A percentile compares a stretch with the other conserved stretches of the same genome.
These are phyloP conservation scores for Aotearoamyces nothofagi DNA, from an alignment of 2,329 filamentous ascomycete genomes.

Conservation along the genomic window DNA sequence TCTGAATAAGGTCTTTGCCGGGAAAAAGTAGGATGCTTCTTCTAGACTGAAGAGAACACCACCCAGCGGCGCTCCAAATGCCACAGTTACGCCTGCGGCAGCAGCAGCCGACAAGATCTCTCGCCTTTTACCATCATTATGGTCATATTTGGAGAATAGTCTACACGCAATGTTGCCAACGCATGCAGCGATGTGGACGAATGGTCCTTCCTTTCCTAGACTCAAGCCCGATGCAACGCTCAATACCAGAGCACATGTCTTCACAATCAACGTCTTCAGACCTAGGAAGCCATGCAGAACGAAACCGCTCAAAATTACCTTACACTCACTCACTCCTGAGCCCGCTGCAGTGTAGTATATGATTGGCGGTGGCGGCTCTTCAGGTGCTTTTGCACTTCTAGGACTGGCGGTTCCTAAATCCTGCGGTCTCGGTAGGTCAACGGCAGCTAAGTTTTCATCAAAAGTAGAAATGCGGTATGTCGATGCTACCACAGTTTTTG, in stretches of 20 bases:
- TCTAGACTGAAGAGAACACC: slow-evolving; percentile 89
- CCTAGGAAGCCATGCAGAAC: slow-evolving; percentile 93
- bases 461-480: slow-evolving; percentile 74
- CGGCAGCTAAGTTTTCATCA: slow-evolving; percentile 81
- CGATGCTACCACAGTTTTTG: slow-evolving; percentile 89
- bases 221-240: slow-evolving; percentile 88
- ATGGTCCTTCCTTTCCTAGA: slow-evolving; percentile 53
- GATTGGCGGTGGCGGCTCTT: slow-evolving; percentile 46
- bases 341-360: slow-evolving; percentile 92
- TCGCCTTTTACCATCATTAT: slow-evolving; percentile 85
- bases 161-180: slow-evolving; percentile 92
- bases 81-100: slow-evolving; percentile 82
- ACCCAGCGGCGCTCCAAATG: slow-evolving; percentile 81
- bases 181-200: slow-evolving; percentile 93
- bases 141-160: slow-evolving; percentile 85
- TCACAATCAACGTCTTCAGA: slow-evolving; percentile 71
- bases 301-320: slow-evolving; percentile 95
- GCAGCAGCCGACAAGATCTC: slow-evolving; percentile 90
- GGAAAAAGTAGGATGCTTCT: slow-evolving; percentile 95
- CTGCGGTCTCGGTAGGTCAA: slow-evolving; percentile 21
- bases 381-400: slow-evolving; percentile 10
- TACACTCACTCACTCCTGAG: slow-evolving; percentile 91
- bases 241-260: slow-evolving; percentile 67
- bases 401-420: slow-evolving; percentile 29
- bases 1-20: slow-evolving; percentile 88